Evolutionary conservation across 108 stramenopile genomes (phyloP).

Genomic region (Nitzschia putrida): DNA sequence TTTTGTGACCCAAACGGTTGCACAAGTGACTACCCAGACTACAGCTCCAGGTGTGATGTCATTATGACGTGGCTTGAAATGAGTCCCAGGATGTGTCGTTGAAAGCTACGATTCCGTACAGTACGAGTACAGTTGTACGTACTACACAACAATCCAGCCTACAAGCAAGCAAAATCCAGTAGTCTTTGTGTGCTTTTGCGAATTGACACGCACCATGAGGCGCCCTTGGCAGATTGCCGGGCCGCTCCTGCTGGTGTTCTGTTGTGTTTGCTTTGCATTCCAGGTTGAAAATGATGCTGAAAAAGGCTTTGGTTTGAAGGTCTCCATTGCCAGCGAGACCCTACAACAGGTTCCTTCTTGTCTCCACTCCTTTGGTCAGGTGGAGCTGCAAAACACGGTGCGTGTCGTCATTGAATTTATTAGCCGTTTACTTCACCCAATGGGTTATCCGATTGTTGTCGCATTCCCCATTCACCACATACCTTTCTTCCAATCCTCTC

Average conservation of each 20-base stretch:
- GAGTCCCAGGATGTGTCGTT: too few relatives aligned
- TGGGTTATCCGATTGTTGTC: background rate
- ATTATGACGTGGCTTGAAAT: too few relatives aligned
- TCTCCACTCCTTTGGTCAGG: constrained; percentile 35
- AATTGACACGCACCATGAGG: constrained; percentile 23
- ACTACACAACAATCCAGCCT: too few relatives aligned
- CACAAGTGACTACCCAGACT: too few relatives aligned
- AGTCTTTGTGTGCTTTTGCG: too few relatives aligned
- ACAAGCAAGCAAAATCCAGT: too few relatives aligned
- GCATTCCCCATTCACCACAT: background rate
- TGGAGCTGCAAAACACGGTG: constrained; percentile 48
- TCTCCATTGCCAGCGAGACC: constrained; percentile 36
- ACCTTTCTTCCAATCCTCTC: background rate
- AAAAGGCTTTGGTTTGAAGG: constrained; percentile 22
- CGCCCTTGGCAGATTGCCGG: constrained; percentile 34
- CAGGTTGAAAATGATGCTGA: constrained; percentile 7
- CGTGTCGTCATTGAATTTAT: constrained; percentile 14
- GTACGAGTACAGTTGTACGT: too few relatives aligned
- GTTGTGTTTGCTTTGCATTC: constrained; percentile 14
- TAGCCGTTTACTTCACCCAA: background rate
- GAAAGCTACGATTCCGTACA: too few relatives aligned
- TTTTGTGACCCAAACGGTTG: too few relatives aligned
- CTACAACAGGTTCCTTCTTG: constrained; percentile 40
- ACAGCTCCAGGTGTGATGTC: too few relatives aligned
- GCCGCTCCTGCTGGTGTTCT: constrained; percentile 24